Conservation (phyloP, 2,329 filamentous ascomycete genomes). For the Neoascochyta sp. region DNA sequence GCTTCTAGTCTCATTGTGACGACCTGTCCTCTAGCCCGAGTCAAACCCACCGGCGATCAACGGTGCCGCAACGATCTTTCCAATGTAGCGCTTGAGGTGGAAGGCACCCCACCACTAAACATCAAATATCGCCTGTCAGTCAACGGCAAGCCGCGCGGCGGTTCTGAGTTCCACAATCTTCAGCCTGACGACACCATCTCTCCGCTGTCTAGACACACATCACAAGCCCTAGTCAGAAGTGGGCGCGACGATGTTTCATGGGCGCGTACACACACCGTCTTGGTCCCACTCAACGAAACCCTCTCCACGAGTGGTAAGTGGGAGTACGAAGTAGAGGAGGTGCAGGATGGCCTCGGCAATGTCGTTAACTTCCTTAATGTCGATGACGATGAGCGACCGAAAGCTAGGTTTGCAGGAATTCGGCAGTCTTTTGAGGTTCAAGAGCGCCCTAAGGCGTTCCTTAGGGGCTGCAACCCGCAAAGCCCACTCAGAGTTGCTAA, state of each 20-base stretch:
- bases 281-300: conserved; percentile 85
- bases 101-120: conserved; percentile 85
- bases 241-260: conserved; percentile 69
- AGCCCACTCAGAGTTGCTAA: conserved; percentile 80
- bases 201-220: conserved; percentile 62
- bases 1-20: conserved; percentile 79
- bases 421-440: conserved; percentile 80
- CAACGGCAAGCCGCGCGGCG: conserved; percentile 77
- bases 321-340: conserved; percentile 87
- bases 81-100: conserved; percentile 75
- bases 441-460: conserved; percentile 71
- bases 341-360: conserved; percentile 88
- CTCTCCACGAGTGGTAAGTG: conserved; percentile 75
- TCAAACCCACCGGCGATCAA: conserved; percentile 62
- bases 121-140: conserved; percentile 88
- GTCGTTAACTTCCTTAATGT: conserved; percentile 67
- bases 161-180: conserved; percentile 81
- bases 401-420: conserved; percentile 59
- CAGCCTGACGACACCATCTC: conserved; percentile 84
- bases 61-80: conserved; percentile 87
- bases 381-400: conserved; percentile 61
- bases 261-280: conserved; percentile 71
- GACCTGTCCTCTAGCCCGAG: conserved; percentile 73
- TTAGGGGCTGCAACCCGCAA: conserved; percentile 73
- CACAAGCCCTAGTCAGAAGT: conserved; percentile 55